Percentiles rank a stretch among this genome's conserved stretches.
These are phyloP conservation scores for Cladosporium sp. DNA, from an alignment of 2,329 filamentous ascomycete species.

Conservation along the genomic window DNA sequence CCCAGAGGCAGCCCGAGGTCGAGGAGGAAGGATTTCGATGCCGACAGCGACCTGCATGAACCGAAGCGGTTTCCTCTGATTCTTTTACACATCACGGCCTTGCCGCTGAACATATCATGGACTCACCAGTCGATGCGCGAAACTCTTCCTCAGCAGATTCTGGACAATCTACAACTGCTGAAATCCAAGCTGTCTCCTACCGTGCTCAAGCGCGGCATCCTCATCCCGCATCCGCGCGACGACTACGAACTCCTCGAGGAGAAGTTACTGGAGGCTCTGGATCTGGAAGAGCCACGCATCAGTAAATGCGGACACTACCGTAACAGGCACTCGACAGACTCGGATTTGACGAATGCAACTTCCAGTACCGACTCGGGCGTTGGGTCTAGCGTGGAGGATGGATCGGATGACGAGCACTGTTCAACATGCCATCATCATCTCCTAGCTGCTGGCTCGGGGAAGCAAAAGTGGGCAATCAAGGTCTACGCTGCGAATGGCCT, in stretches of 20 bases:
- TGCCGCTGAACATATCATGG: constrained; percentile 69
- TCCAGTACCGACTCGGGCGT: constrained; percentile 32
- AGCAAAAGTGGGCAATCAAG: constrained; percentile 72
- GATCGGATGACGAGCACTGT: constrained; percentile 29
- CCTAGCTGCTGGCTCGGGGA: constrained; percentile 38
- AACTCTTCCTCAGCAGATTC: constrained; percentile 52
- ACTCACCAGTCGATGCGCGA: constrained; percentile 50
- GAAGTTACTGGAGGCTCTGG: constrained; percentile 70
- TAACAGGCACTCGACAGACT: constrained; percentile 56
- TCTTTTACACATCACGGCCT: constrained; percentile 72
- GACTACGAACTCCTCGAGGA: constrained; percentile 81
- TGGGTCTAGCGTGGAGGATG: constrained; percentile 29
- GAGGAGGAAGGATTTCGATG: constrained; percentile 40
- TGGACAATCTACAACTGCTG: constrained; percentile 65
- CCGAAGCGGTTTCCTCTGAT: constrained; percentile 60
- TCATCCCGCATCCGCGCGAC: constrained; percentile 75
- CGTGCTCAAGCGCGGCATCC: constrained; percentile 69
- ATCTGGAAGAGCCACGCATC: constrained; percentile 68
- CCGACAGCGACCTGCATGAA: constrained; percentile 8
- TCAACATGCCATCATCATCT: constrained; percentile 40
- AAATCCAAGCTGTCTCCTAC: constrained; percentile 72
- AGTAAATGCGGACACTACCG: constrained; percentile 77
- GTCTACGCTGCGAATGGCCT: constrained; percentile 94
- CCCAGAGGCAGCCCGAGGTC: constrained; percentile 57
- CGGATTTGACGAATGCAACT: constrained; percentile 40